Evolutionary conservation across 2,329 filamentous ascomycete genomes (phyloP), one percentile per base, ranked within the genome.

Genomic region (Colletotrichum australisinense): DNA sequence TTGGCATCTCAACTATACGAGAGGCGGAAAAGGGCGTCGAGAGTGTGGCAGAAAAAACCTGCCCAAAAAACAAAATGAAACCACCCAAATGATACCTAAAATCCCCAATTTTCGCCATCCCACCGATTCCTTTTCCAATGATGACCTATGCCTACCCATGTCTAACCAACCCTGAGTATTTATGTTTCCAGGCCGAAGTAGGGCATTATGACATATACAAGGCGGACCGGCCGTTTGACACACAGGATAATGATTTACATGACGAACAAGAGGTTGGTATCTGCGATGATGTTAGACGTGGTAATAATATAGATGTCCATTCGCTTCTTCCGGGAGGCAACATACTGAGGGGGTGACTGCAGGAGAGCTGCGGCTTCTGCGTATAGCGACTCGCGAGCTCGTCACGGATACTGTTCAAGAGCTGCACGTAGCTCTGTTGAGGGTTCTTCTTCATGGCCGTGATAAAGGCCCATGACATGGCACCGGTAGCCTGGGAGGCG

Each of bases 401-500:
- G 78, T 98, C 95, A 75, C 97, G 93, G 79, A 99, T 98, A 83
- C 93, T 98, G 88, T 98, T 98, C 78, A 99, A 89, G 75, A 99
- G 87, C 86, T 98, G 93, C 64, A 99, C 95, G 80, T 99, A 99
- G 86, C 95, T 98, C 87, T 99, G 97, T 80, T 98, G 95, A 0
- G 96, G 95, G 82, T 98, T 97, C 89, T 98, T 98, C 86, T 95
- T 96, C 77, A 99, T 89, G 56, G 95, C 93, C 5, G 88, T 93
- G 81, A 99, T 95, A 82, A 99, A 99, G 11, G 97, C 97, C 92
- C 94, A 98, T 1, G 95, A 98, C 97, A 99, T 98, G 80, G 97
- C 97, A 65, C 97, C 97, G 0, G 97, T 98, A 32, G 97, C 96
- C 84, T 98, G 90, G 64, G 95, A 93, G 46, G 89, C 91, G 78